phyloP scores from a whole-genome alignment of 306 rosid genomes.

The Pterocarpus macrocarpus region DNA sequence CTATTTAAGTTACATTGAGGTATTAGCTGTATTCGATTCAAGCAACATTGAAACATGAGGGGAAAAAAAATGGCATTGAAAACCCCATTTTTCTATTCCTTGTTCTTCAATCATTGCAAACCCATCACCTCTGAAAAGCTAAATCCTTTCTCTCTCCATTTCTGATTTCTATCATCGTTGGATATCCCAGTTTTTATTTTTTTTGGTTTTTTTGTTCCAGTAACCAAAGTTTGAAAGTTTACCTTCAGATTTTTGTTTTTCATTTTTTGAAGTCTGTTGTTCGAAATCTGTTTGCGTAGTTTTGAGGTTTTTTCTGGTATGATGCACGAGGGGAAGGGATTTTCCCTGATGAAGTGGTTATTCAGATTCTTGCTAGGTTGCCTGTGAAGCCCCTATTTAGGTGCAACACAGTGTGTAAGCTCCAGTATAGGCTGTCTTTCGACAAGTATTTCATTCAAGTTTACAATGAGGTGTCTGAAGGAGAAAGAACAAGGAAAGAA shows the following conservation, averaged over 20 bases:
- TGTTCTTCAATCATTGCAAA: slow-evolving; percentile 3
- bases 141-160: slow-evolving; percentile 8
- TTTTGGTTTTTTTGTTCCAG: slow-evolving; percentile 35
- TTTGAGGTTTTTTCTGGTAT: slow-evolving; percentile 47
- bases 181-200: slow-evolving; percentile 27
- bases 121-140: slow-evolving; percentile 10
- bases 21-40: slow-evolving; percentile 24
- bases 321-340: slow-evolving; percentile 55
- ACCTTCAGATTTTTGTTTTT: slow-evolving; percentile 24
- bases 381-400: slow-evolving; percentile 77
- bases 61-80: neutral
- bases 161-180: slow-evolving; percentile 43
- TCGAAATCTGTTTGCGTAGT: neutral
- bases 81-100: slow-evolving; percentile 33
- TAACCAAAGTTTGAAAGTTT: slow-evolving; percentile 53
- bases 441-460: slow-evolving; percentile 74
- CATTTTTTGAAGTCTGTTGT: neutral
- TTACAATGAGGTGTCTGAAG: slow-evolving; percentile 61
- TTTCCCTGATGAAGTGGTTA: slow-evolving; percentile 83
- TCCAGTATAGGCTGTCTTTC: slow-evolving; percentile 65
- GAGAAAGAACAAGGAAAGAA: slow-evolving; percentile 50
- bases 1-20: neutral
- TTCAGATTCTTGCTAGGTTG: slow-evolving; percentile 81
- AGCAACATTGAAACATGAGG: slow-evolving; percentile 1
- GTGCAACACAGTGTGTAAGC: slow-evolving; percentile 72